Conservation (phyloP, 148 eudicot species). For the Nepenthes gracilis region DNA sequence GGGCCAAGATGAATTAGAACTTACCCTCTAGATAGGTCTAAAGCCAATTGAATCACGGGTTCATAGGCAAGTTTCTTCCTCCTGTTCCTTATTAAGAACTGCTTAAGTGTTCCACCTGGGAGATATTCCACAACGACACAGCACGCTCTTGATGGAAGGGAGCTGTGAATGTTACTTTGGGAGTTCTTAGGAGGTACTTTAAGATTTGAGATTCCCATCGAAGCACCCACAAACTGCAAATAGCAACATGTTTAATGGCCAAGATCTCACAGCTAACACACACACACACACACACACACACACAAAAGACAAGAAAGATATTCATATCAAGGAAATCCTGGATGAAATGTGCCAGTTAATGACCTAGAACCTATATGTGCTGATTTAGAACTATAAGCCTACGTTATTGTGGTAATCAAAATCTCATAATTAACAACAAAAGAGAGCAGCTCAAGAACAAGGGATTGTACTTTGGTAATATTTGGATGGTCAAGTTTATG, state of each 20-base stretch:
- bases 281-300: background rate
- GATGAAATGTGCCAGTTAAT: no score
- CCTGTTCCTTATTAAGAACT: slow-evolving; percentile 43
- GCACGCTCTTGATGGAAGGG: slow-evolving; percentile 58
- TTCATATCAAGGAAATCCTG: no score
- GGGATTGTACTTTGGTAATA: slow-evolving; percentile 50
- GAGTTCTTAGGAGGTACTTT: slow-evolving; percentile 49
- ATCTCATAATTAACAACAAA: background rate
- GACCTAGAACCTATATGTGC: no score
- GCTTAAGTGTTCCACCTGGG: slow-evolving; percentile 67
- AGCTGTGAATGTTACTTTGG: slow-evolving; percentile 15
- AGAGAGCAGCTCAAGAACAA: background rate
- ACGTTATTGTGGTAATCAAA: background rate
- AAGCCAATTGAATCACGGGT: slow-evolving; percentile 65
- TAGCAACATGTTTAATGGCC: background rate
- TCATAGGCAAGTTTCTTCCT: slow-evolving; percentile 68
- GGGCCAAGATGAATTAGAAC: slow-evolving; percentile 3
- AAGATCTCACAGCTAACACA: background rate
- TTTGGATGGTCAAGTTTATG: slow-evolving; percentile 79
- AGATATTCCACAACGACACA: slow-evolving; percentile 82
- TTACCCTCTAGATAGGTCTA: slow-evolving; percentile 84
- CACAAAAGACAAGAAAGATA: background rate
- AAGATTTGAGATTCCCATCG: slow-evolving; percentile 85
- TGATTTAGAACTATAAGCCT: background rate
- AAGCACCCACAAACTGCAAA: slow-evolving; percentile 81